phyloP scores from a whole-genome alignment of 805 yeast species.

The Candida ascalaphidarum region DNA sequence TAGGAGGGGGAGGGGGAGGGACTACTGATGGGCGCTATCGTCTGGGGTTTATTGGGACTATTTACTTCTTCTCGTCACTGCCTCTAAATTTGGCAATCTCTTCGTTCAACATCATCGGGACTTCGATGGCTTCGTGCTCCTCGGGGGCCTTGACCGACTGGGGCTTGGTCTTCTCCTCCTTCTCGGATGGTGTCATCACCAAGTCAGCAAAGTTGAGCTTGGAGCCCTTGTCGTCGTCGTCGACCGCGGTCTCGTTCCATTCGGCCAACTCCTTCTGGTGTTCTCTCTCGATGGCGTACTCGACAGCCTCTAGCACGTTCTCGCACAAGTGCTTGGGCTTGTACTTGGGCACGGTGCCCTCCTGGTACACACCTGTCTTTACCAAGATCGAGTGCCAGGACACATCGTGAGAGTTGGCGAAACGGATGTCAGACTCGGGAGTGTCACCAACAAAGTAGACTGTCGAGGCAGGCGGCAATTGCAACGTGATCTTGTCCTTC shows the following conservation, averaged over 20 bases:
- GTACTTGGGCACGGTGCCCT: constrained; percentile 70
- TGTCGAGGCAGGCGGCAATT: constrained; percentile 75
- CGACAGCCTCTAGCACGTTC: constrained; percentile 73
- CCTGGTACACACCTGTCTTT: constrained; percentile 81
- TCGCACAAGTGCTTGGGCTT: constrained; percentile 68
- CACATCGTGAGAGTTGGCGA: constrained; percentile 79
- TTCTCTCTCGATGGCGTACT: constrained; percentile 77
- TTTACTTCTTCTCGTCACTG: too few species aligned
- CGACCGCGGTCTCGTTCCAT: constrained; percentile 50
- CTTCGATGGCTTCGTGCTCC: constrained; percentile 41
- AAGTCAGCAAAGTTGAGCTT: constrained; percentile 37
- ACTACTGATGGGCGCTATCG: too few species aligned
- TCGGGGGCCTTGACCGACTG: constrained; percentile 9
- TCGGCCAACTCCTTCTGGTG: constrained; percentile 63
- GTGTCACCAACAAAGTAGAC: constrained; percentile 88
- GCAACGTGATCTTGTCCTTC: constrained; percentile 35
- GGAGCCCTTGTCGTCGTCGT: constrained; percentile 17
- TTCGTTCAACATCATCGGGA: constrained; percentile 40
- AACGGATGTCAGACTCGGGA: constrained; percentile 81
- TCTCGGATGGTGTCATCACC: constrained; percentile 36
- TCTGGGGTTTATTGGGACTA: too few species aligned
- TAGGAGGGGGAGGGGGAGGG: too few species aligned
- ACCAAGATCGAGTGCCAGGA: constrained; percentile 82
- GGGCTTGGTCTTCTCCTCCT: constrained; percentile 7
- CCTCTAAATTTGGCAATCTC: constrained; percentile 30